phyloP scores from a whole-genome alignment of 2,329 filamentous ascomycete genomes.

The Dactylellina parvicollis region DNA sequence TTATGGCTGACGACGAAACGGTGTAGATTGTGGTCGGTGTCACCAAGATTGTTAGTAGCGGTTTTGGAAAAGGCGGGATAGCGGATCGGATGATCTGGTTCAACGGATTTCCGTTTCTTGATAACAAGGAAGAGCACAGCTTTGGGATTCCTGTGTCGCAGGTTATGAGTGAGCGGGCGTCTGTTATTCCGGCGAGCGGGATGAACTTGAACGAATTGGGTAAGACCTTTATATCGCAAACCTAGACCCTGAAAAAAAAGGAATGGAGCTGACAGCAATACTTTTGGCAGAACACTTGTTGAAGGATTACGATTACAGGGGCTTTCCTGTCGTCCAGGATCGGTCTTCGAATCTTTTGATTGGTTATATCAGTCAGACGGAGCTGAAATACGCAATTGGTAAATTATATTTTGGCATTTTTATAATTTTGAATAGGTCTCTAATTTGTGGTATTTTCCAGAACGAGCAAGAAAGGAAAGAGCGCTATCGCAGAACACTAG shows the following conservation, averaged over 20 bases:
- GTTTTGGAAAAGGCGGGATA: constrained; percentile 95
- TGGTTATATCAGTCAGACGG: constrained; percentile 91
- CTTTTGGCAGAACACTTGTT: constrained; percentile 66
- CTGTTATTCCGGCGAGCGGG: constrained; percentile 77
- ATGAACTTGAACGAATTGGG: constrained; percentile 81
- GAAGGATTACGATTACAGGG: constrained; percentile 82
- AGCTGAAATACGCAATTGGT: constrained; percentile 89
- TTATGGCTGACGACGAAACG: constrained; percentile 28
- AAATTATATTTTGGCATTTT: not conserved
- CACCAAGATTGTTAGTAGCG: constrained; percentile 89
- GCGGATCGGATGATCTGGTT: constrained; percentile 99
- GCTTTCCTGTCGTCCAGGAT: constrained; percentile 90
- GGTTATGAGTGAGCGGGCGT: constrained; percentile 82
- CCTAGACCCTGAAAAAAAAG: not conserved
- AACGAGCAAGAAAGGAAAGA: constrained; percentile 73
- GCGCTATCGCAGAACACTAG: constrained; percentile 73
- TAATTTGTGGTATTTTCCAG: constrained; percentile 12
- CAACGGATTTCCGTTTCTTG: constrained; percentile 94
- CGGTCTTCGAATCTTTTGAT: constrained; percentile 75
- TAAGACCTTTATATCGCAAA: constrained; percentile 60
- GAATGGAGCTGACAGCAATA: not conserved
- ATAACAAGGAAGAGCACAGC: constrained; percentile 96
- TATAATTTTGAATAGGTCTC: not conserved
- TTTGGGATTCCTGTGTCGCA: constrained; percentile 93
- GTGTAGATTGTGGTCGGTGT: constrained; percentile 87